Evolutionary conservation across 163 green algal species (phyloP), one percentile per base, ranked within the genome.

Genomic region (Scenedesmus sp.): DNA sequence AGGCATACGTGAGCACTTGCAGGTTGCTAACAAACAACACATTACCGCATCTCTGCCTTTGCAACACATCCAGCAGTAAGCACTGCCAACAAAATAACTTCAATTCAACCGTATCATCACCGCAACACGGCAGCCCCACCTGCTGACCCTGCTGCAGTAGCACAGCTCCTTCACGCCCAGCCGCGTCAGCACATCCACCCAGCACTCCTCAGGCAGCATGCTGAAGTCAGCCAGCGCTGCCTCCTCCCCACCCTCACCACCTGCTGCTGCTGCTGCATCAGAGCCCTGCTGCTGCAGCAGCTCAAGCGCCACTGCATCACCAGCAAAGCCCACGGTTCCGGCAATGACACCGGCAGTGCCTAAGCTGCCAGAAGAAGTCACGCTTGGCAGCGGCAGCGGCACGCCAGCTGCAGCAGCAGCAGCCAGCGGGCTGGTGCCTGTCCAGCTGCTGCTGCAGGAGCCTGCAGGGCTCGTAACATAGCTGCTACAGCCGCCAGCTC

Each of bases 141-240:
- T 92, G 89, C 59, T 93, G 67, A 93, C 82, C 34, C 94, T 79
- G 16, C 77, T 88, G 16, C 86, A 54, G 85, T 89, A 88, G 86
- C 94, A 96, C 54, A 96, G 83, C 20, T 96, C 94, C 23, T 92
- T 77, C 77, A 94, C 92, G 2, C 86, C 90, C 79, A 95, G 88
- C 90, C 91, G 90, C 62, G 86, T 59, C 91, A 96, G 82, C 52
- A 96, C 94, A 10, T 82, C 20, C 82, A 94, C 82, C 94, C 94
- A 96, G 81, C 88, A 94, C 82, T 95, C 90, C 66, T 95, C 93
- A 0, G 94, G 94, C 87, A 96, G 89, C 73, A 88, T 57, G 0
- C 74, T 84, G 84, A 88, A 93, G 76, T 93, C 90, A 23, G 26
- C 64, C 20, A 82, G 74, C 74, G 54, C 57, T 2, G 18, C 55